Evolutionary conservation across 352 stramenopile genomes (phyloP), one percentile per base, ranked within the genome.

Genomic region (Pythium periplocum): DNA sequence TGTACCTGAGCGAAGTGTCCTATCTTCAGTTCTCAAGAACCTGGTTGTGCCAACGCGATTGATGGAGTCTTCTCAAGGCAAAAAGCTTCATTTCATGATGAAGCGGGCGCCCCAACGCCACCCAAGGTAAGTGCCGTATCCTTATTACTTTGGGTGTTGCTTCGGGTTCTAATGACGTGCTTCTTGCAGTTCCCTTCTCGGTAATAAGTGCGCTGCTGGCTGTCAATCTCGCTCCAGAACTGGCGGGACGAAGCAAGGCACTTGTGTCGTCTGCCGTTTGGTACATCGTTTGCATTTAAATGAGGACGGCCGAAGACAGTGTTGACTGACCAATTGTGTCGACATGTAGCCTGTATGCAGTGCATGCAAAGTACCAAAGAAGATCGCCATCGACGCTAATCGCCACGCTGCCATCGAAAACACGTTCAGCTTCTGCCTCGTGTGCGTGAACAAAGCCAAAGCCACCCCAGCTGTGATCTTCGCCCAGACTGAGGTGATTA

Each of bases 21-120:
- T 51, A 10, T 10, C 45, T 5, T 34, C 45, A 7, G 30, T 51
- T 7, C 34, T 32, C 12, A 33, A 51, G 45, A 51, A 51, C 32
- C 31, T 51, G 45, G 26, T 53, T 4, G 9, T 11, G 32, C 33
- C 47, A 5, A 53, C 26, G 12, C 32, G 35, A 12, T 32, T 53
- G 6, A 33, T 51, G 5, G 6, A 43, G 10, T 32, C 36, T 4
- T 10, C 47, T 32, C 33, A 53, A 12, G 47, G 33, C 47, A 53
- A 53, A 35, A 53, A 53, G 31, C 47, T 53, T 5, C 30, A 8
- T 7, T 51, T 33, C 45, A 51, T 51, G 45, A 51, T 51, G 45
- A 34, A 11, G 5, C 45, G 38, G 6, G 33, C 35, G 17, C 47
- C 32, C 17, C 17, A 26, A 26, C 17, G 17, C 17, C 17, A 26